Conservation (phyloP, 2,329 filamentous ascomycete species). For the Colletotrichum sublineola region DNA sequence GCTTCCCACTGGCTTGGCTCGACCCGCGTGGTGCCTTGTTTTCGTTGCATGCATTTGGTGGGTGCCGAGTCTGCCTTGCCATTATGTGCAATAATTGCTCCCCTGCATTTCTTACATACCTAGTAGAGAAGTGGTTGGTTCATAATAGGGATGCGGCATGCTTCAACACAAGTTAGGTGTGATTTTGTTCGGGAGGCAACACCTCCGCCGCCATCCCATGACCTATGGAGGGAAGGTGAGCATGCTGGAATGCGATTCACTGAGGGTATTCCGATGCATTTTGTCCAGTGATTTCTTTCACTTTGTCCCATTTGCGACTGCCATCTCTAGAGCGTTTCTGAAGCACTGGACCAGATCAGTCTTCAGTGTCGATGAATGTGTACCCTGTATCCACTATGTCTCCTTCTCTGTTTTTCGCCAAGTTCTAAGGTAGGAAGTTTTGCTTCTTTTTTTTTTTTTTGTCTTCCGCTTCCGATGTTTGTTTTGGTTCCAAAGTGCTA, state of each 20-base stretch:
- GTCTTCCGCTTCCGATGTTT: not conserved
- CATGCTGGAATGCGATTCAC: not conserved
- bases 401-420: not conserved
- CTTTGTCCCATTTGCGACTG: not conserved
- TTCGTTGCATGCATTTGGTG: not conserved
- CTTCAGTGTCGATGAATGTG: not conserved
- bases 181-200: not conserved
- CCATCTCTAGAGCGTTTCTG: not conserved
- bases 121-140: not conserved
- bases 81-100: constrained; percentile 9
- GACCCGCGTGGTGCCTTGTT: not conserved
- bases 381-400: not conserved
- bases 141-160: constrained; percentile 1
- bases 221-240: constrained; percentile 6
- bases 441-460: not conserved
- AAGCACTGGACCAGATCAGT: not conserved
- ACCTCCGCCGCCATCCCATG: not conserved
- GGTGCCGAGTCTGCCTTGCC: constrained; percentile 16
- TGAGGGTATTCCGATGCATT: not conserved
- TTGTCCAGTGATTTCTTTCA: not conserved
- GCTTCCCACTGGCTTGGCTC: not conserved
- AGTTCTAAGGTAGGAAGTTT: not conserved
- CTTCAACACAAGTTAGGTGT: not conserved
- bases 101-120: constrained; percentile 11
- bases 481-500: not conserved